Conservation (phyloP, 495 filamentous ascomycete species). For the Monascus purpureus region DNA sequence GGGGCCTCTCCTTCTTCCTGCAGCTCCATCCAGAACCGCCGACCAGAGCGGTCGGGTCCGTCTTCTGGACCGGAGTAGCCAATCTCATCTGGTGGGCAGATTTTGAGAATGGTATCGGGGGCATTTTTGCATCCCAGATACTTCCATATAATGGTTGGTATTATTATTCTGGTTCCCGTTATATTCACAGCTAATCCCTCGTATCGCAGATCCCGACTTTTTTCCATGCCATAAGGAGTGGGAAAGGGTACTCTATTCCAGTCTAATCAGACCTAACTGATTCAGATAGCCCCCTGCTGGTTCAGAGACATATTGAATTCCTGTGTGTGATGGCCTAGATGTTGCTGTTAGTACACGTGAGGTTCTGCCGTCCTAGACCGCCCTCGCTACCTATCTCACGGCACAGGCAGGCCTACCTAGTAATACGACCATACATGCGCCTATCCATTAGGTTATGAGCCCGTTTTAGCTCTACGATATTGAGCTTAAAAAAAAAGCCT, state of each 20-base stretch:
- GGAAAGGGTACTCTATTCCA: background rate
- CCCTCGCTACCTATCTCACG: too few species aligned
- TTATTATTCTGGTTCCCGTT: background rate
- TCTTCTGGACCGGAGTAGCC: constrained; percentile 43
- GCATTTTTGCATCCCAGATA: constrained; percentile 43
- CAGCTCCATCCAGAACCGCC: background rate
- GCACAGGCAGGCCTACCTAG: too few species aligned
- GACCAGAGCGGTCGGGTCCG: constrained; percentile 27
- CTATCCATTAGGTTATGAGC: too few species aligned
- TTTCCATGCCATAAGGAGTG: background rate
- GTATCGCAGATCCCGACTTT: background rate
- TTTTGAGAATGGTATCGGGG: constrained; percentile 42
- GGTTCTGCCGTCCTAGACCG: too few species aligned
- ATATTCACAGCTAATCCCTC: background rate
- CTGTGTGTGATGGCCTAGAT: too few species aligned
- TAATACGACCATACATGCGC: too few species aligned
- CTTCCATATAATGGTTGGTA: constrained; percentile 34
- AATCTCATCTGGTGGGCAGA: constrained; percentile 52
- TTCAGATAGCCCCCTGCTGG: too few species aligned
- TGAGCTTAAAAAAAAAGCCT: too few species aligned
- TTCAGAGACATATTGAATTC: too few species aligned
- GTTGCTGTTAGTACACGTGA: too few species aligned
- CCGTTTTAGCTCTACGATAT: too few species aligned
- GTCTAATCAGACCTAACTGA: background rate
- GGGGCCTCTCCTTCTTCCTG: constrained; percentile 2